Evolutionary conservation across 208 protist genomes (phyloP).

Genomic region (Trypanosoma avium): DNA sequence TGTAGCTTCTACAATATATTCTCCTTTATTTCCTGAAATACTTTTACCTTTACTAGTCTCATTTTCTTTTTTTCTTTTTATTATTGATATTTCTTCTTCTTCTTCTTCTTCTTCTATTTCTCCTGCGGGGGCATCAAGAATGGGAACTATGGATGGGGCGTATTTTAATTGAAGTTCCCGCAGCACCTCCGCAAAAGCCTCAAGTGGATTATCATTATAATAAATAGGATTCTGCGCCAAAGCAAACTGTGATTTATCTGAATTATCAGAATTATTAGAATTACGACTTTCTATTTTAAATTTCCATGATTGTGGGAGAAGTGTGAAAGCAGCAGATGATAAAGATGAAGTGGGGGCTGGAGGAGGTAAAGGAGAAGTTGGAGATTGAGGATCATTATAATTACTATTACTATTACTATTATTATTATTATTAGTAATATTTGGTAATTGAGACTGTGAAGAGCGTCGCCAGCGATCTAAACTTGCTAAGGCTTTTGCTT

Average conservation of each 20-base stretch:
- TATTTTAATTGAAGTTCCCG: not conserved
- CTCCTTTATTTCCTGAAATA: too few species aligned
- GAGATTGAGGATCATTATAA: not conserved
- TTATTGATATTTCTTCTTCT: too few species aligned
- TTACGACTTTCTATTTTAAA: too few species aligned
- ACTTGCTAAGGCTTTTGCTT: not conserved
- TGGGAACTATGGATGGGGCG: too few species aligned
- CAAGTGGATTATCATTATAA: not conserved
- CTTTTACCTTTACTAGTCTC: too few species aligned
- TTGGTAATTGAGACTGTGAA: not conserved
- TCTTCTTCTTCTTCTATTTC: too few species aligned
- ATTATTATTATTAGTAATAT: not conserved
- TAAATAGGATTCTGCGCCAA: conserved; percentile 12
- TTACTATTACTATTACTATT: not conserved
- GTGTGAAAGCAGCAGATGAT: not conserved
- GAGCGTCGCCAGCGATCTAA: too few species aligned
- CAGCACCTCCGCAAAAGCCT: conserved; percentile 4
- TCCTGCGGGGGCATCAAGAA: not conserved
- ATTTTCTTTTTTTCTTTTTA: too few species aligned
- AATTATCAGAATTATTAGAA: too few species aligned
- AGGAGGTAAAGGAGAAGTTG: conserved; percentile 6
- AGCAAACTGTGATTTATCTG: too few species aligned
- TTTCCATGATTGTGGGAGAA: conserved; percentile 18
- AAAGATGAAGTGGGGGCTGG: too few species aligned
- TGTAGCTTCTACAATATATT: too few species aligned